These are phyloP conservation scores for Globisporangium cylindrosporum DNA, from an alignment of 352 stramenopile species.

Conservation along the genomic window DNA sequence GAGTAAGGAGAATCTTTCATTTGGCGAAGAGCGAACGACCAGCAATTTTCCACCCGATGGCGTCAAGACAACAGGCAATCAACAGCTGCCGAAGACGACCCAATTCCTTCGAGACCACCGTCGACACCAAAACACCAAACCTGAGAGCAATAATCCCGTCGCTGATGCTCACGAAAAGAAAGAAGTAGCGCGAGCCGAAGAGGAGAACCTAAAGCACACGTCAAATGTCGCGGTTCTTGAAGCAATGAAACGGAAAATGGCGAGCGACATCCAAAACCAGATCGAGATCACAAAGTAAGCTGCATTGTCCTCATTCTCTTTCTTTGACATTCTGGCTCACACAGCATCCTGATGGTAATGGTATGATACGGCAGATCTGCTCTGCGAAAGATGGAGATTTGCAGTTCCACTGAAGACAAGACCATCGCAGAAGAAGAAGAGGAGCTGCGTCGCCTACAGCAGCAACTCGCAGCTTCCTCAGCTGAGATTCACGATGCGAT, in stretches of 20 bases:
- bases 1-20: conserved; percentile 6
- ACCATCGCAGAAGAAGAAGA: conserved; percentile 23
- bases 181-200: neutral
- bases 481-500: conserved; percentile 28
- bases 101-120: conserved; percentile 12
- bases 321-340: neutral
- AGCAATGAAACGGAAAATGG: conserved; percentile 34
- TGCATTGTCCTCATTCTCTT: neutral
- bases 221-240: conserved; percentile 38
- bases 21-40: neutral
- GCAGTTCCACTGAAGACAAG: conserved; percentile 15
- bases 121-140: neutral
- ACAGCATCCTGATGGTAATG: too few species aligned
- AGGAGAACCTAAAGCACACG: neutral
- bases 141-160: too few species aligned
- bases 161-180: neutral
- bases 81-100: neutral
- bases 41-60: neutral
- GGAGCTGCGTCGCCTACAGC: conserved; percentile 21
- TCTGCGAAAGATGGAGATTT: conserved; percentile 37
- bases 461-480: conserved; percentile 16
- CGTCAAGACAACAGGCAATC: neutral
- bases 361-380: conserved; percentile 21
- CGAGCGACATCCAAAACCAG: conserved; percentile 41
- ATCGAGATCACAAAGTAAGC: conserved; percentile 48